Evolutionary conservation across 2,329 filamentous ascomycete genomes (phyloP), one percentile per base, ranked within the genome.

Genomic region (Penicillium corylophilum): DNA sequence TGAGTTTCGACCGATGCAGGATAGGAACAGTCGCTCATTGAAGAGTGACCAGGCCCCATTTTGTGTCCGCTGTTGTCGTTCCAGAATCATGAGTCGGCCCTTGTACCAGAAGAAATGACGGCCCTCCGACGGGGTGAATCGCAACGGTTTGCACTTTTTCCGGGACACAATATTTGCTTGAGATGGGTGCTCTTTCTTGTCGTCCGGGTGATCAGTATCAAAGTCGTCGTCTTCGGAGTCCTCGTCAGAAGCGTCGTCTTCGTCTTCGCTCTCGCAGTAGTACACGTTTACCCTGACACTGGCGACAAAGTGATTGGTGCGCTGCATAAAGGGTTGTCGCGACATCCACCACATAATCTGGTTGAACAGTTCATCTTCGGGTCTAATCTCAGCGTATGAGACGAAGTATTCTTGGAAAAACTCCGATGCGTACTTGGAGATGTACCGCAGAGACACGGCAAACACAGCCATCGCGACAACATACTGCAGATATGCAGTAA

Each of bases 361-460:
- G 64, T 85, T 85, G 73, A 88, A 89, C 50, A 87, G 82, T 65
- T 89, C 86, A 60, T 90, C 87, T 51, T 89, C 85, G 24, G 82
- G 79, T 40, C 84, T 79, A 35, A 90, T 81, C 59, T 86, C 82
- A 16, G 86, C 85, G 1, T 80, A 82, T 3, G 82, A 86, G 76
- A 87, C 84, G 60, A 86, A 79, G 60, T 87, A 74, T 5, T 72
- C 62, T 38, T 80, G 75, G 26, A 85, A 56, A 35, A 79, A 67
- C 1, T 68, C 65, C 72, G 75, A 79, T 12, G 82, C 51, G 59
- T 77, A 79, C 2, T 73, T 67, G 47, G 77, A 44, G 40, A 81
- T 64, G 58, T 86, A 86, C 54, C 76, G 76, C 72, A 80, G 80
- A 9, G 73, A 72, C 15, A 84, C 77, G 4, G 71, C 75, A 12